Conservation (phyloP, 805 yeast species). For the Saturnispora bothae region DNA sequence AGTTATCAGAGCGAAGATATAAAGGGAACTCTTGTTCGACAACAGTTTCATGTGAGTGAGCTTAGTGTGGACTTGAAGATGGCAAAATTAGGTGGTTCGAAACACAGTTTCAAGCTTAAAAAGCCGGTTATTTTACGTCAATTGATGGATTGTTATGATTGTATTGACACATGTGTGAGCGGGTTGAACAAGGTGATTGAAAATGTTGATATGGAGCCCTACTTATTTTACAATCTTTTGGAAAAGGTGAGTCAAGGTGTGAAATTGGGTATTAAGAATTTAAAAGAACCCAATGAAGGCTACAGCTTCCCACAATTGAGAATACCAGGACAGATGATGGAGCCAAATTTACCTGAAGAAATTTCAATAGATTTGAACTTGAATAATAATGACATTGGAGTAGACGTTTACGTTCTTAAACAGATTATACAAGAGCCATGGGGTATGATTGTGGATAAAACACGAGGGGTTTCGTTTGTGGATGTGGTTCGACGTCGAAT, state of each 20-base stretch:
- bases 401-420: slow-evolving; percentile 45
- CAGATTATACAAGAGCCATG: slow-evolving; percentile 51
- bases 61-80: slow-evolving; percentile 31
- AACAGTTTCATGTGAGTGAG: slow-evolving; percentile 41
- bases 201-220: slow-evolving; percentile 13
- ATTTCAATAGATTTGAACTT: slow-evolving; percentile 49
- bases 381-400: slow-evolving; percentile 50
- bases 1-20: slow-evolving; percentile 43
- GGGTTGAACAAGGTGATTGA: slow-evolving; percentile 29
- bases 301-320: slow-evolving; percentile 50
- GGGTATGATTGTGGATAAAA: slow-evolving; percentile 38
- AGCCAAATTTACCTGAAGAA: slow-evolving; percentile 37
- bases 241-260: slow-evolving; percentile 25
- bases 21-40: slow-evolving; percentile 51
- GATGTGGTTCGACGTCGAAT: slow-evolving; percentile 50
- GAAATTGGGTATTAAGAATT: slow-evolving; percentile 25
- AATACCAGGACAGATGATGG: slow-evolving; percentile 28
- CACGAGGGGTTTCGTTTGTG: slow-evolving; percentile 39
- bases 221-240: slow-evolving; percentile 17
- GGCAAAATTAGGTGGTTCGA: slow-evolving; percentile 29
- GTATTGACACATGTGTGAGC: slow-evolving; percentile 33
- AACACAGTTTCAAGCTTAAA: slow-evolving; percentile 28
- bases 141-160: slow-evolving; percentile 27
- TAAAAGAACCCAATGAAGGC: slow-evolving; percentile 43
- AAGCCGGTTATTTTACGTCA: slow-evolving; percentile 34